Percentiles rank a stretch among this genome's conserved stretches.
These are phyloP conservation scores for Cryptosporidium bovis DNA, from an alignment of 169 alveolate species.

Conservation along the genomic window DNA sequence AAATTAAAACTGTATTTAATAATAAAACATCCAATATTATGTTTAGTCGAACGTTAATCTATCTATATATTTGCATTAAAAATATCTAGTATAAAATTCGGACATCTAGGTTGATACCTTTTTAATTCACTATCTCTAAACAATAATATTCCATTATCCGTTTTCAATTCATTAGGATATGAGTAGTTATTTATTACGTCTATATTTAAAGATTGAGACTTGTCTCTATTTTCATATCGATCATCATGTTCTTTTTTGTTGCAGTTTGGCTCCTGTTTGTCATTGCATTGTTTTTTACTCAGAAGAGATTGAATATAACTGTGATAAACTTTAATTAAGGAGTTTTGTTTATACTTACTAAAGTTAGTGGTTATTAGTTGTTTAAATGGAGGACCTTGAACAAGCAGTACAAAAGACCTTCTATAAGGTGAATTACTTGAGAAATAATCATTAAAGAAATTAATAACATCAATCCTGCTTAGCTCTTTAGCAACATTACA, in stretches of 20 bases:
- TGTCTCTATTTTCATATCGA: background rate
- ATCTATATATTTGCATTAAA: background rate
- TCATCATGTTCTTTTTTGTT: background rate
- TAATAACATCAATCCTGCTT: conserved; percentile 3
- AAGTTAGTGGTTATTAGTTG: conserved; percentile 1
- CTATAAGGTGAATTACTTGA: conserved; percentile 10
- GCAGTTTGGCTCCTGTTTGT: background rate
- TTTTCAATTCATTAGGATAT: conserved; percentile 14
- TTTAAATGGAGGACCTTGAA: conserved; percentile 71
- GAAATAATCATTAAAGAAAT: conserved; percentile 36
- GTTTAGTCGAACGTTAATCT: too few relatives aligned
- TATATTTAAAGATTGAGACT: background rate
- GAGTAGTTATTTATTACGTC: conserved; percentile 15
- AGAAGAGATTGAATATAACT: background rate
- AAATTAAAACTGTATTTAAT: too few relatives aligned
- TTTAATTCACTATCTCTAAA: background rate
- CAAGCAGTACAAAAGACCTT: conserved; percentile 53
- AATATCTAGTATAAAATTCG: conserved; percentile 22
- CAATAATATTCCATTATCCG: conserved; percentile 17
- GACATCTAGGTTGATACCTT: conserved; percentile 52
- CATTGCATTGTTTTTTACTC: background rate
- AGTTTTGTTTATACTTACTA: background rate
- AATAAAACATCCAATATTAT: too few relatives aligned
- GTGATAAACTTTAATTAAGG: background rate
- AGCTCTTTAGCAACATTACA: conserved; percentile 6